Conservation (phyloP, 768 basidiomycete genomes). For the Phlebiopsis flavidoalba region DNA sequence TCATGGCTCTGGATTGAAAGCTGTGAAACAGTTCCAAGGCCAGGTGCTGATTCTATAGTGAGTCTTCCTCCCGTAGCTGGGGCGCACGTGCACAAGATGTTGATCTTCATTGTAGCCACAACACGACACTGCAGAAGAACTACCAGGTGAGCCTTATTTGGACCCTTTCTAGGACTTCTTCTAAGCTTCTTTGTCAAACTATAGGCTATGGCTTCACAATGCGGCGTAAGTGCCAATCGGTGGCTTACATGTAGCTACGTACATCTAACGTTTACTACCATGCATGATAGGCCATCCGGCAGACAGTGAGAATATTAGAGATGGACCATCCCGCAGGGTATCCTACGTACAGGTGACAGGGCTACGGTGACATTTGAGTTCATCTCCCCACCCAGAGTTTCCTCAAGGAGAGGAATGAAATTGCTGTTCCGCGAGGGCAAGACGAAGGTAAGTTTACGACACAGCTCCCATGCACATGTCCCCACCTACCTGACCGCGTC, state of each 20-base stretch:
- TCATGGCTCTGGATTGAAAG: slow-evolving; percentile 29
- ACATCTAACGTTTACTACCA: background rate
- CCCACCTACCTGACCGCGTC: slow-evolving; percentile 6
- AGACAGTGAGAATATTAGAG: slow-evolving; percentile 86
- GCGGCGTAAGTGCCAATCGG: slow-evolving; percentile 51
- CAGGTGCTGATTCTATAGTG: slow-evolving; percentile 92
- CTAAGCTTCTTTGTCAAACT: background rate
- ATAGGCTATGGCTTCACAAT: slow-evolving; percentile 90
- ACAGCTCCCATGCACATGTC: background rate
- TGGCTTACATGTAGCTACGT: slow-evolving; percentile 1
- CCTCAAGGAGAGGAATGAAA: slow-evolving; percentile 90
- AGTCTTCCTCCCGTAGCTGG: slow-evolving; percentile 23
- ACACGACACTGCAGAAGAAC: slow-evolving; percentile 87
- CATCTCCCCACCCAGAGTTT: slow-evolving; percentile 79
- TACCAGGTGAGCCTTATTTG: slow-evolving; percentile 62
- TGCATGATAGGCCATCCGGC: slow-evolving; percentile 67
- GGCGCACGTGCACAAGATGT: background rate
- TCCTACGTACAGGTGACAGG: slow-evolving; percentile 91
- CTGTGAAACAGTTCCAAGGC: slow-evolving; percentile 84
- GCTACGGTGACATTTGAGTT: slow-evolving; percentile 95
- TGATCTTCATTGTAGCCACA: slow-evolving; percentile 50
- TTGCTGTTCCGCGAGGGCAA: slow-evolving; percentile 92
- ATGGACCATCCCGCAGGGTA: slow-evolving; percentile 88
- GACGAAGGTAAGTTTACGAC: slow-evolving; percentile 65
- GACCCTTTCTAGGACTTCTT: background rate